Conservation (phyloP, 2,329 filamentous ascomycete genomes). For the Xylariaceae sp. region DNA sequence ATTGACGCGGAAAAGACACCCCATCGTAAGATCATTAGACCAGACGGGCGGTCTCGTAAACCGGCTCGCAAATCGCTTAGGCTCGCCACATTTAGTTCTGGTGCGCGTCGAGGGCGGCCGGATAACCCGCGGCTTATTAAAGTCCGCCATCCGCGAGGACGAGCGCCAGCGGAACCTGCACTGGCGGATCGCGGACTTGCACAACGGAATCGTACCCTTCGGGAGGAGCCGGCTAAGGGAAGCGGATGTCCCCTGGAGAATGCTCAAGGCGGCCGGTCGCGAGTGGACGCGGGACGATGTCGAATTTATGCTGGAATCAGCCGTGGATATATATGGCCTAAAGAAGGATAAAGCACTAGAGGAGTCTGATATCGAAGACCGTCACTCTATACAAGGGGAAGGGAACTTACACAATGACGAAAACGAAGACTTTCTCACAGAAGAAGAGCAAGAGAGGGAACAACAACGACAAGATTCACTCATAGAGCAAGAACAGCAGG, state of each 20-base stretch:
- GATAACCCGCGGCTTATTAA: constrained; percentile 34
- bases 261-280: no score
- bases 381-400: neutral
- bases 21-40: no score
- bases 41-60: constrained; percentile 25
- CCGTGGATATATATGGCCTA: no score
- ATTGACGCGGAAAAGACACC: no score
- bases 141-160: constrained; percentile 39
- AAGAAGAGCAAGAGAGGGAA: no score
- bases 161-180: constrained; percentile 38
- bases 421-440: no score
- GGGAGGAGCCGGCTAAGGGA: constrained; percentile 24
- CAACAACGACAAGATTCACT: neutral
- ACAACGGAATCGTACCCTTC: constrained; percentile 28
- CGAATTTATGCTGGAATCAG: no score
- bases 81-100: constrained; percentile 31
- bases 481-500: neutral
- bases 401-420: no score
- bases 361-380: neutral
- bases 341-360: no score
- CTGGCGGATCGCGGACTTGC: constrained; percentile 33
- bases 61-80: constrained; percentile 18
- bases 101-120: constrained; percentile 35
- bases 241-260: no score
- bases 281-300: no score